phyloP scores from a whole-genome alignment of 345 rosid genomes.

The Gossypium stocksii region DNA sequence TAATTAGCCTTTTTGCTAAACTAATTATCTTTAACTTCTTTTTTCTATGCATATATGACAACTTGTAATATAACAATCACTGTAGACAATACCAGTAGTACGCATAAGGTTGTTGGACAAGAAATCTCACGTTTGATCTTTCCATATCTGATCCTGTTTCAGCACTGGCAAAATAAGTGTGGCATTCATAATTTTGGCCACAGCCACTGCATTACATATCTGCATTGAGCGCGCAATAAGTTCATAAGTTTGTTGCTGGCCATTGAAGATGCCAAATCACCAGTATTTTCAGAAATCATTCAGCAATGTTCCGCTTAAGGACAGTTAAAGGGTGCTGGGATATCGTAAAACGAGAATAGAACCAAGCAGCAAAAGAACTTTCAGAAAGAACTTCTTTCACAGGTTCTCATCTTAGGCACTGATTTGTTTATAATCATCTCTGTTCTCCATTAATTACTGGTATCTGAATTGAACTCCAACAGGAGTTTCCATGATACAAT shows the following conservation, averaged over 20 bases:
- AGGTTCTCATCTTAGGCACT: background rate
- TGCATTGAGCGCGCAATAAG: slow-evolving; percentile 32
- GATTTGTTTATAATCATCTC: background rate
- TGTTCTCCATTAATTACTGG: background rate
- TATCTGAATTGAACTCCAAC: background rate
- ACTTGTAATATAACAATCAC: background rate
- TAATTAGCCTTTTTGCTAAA: background rate
- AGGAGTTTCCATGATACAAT: background rate
- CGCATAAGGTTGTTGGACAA: slow-evolving; percentile 12
- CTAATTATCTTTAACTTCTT: background rate
- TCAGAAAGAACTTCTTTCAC: background rate
- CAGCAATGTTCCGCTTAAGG: background rate
- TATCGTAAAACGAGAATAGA: slow-evolving; percentile 2
- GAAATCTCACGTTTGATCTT: slow-evolving; percentile 83
- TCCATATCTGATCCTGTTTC: slow-evolving; percentile 99
- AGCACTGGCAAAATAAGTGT: slow-evolving; percentile 94
- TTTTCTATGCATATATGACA: background rate
- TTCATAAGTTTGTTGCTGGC: slow-evolving; percentile 8
- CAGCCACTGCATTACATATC: slow-evolving; percentile 99
- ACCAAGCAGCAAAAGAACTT: background rate
- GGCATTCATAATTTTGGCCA: slow-evolving; percentile 97
- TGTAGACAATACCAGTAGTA: background rate
- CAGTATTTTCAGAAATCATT: background rate
- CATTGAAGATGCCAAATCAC: background rate
- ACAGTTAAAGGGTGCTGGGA: slow-evolving; percentile 3